phyloP scores from a whole-genome alignment of 2,329 filamentous ascomycete genomes.

The Hirsutella minnesotensis region DNA sequence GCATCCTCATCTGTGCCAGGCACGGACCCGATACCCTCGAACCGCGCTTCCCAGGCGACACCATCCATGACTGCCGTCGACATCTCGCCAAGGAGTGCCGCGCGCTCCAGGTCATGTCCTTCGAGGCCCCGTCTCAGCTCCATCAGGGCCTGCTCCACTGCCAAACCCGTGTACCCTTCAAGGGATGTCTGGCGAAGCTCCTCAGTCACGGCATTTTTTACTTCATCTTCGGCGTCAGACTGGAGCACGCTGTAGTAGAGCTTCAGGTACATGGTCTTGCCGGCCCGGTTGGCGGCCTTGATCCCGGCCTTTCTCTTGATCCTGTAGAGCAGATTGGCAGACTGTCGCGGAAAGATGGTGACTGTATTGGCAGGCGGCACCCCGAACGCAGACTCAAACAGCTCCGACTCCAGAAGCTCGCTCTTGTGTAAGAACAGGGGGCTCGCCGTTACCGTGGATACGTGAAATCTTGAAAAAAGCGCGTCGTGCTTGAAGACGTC shows the following conservation, averaged over 20 bases:
- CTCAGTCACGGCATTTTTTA: conserved; percentile 30
- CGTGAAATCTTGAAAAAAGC: conserved; percentile 81
- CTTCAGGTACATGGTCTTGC: conserved; percentile 50
- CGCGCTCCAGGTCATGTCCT: conserved; percentile 41
- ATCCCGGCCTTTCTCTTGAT: conserved; percentile 45
- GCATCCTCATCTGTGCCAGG: conserved; percentile 22
- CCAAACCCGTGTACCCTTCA: conserved; percentile 32
- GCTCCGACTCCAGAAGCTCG: conserved; percentile 55
- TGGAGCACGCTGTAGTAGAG: conserved; percentile 68
- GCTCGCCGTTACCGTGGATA: conserved; percentile 65
- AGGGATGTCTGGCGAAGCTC: conserved; percentile 28
- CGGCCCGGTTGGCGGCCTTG: conserved; percentile 17
- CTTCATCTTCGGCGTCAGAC: conserved; percentile 51
- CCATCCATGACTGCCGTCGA: conserved; percentile 34
- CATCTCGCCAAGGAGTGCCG: conserved; percentile 39
- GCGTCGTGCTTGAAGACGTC: conserved; percentile 80
- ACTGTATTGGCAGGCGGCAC: conserved; percentile 38
- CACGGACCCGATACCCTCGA: conserved; percentile 35
- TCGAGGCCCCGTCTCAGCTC: conserved; percentile 32
- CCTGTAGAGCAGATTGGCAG: conserved; percentile 70
- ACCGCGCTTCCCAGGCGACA: conserved; percentile 35
- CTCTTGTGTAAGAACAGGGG: conserved; percentile 66
- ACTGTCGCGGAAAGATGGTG: conserved; percentile 68
- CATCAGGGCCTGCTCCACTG: conserved; percentile 30
- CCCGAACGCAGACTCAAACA: conserved; percentile 54